phyloP scores from a whole-genome alignment of 1,284 basidiomycete species.

The Prillingera fragicola region DNA sequence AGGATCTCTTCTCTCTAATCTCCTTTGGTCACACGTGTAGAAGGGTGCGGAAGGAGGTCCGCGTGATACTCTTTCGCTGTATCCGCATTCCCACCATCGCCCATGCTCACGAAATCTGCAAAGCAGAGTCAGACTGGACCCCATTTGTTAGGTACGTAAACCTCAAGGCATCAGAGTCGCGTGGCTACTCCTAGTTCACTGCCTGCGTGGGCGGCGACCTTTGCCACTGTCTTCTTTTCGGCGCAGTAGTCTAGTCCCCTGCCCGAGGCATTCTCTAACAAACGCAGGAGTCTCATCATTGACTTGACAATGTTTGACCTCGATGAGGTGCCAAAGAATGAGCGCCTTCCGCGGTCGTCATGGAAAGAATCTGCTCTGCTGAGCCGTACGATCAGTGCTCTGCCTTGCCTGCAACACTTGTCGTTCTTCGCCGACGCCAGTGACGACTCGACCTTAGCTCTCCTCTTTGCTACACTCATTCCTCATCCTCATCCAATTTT shows the following conservation, averaged over 20 bases:
- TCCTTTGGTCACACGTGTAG: conserved; percentile 30
- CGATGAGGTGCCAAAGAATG: conserved; percentile 12
- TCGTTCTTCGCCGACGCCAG: conserved; percentile 44
- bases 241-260: neutral
- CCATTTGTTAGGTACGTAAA: conserved; percentile 31
- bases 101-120: conserved; percentile 26
- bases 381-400: conserved; percentile 24
- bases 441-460: conserved; percentile 40
- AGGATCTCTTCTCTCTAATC: conserved; percentile 29
- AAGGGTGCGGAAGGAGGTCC: conserved; percentile 29
- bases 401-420: conserved; percentile 37
- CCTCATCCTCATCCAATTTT: too few relatives aligned
- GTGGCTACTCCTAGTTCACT: neutral
- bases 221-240: too few relatives aligned
- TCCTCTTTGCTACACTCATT: conserved; percentile 35
- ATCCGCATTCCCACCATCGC: conserved; percentile 27
- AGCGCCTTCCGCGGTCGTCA: conserved; percentile 22
- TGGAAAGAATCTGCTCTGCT: conserved; percentile 39
- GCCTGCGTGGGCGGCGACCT: too few relatives aligned
- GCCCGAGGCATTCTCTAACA: neutral
- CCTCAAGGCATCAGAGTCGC: neutral
- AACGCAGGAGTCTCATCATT: conserved; percentile 33
- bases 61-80: conserved; percentile 37
- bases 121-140: conserved; percentile 31
- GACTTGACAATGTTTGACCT: conserved; percentile 42